Conservation (phyloP, 2,329 filamentous ascomycete species). For the Fusarium poae region DNA sequence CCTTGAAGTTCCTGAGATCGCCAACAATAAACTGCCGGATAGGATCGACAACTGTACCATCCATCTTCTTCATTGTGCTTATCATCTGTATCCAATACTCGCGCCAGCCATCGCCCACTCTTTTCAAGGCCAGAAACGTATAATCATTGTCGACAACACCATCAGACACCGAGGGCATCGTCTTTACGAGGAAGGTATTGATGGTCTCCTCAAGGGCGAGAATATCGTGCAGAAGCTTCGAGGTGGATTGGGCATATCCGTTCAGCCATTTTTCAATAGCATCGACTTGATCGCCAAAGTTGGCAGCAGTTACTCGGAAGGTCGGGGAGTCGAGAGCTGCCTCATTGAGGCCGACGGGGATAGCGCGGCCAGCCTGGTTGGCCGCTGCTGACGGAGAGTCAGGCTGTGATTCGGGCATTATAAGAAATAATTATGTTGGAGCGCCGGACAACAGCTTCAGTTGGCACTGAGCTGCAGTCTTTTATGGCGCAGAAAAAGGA, state of each 20-base stretch:
- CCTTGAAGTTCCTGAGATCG: conserved; percentile 89
- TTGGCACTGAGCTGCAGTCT: conserved; percentile 45
- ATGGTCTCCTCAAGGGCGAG: conserved; percentile 83
- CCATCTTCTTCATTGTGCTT: conserved; percentile 80
- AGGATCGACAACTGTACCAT: conserved; percentile 82
- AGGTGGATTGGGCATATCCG: conserved; percentile 65
- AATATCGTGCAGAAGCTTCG: conserved; percentile 72
- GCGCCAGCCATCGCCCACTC: conserved; percentile 85
- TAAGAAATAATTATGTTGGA: conserved; percentile 28
- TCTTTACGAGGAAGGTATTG: conserved; percentile 79
- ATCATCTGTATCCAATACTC: conserved; percentile 89
- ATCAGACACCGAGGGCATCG: conserved; percentile 83
- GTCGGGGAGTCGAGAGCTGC: conserved; percentile 96
- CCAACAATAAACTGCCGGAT: conserved; percentile 81
- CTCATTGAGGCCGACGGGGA: conserved; percentile 90
- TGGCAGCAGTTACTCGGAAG: conserved; percentile 86
- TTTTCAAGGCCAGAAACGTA: conserved; percentile 85
- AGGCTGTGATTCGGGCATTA: conserved; percentile 41
- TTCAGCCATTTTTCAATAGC: conserved; percentile 92
- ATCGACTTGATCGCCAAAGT: conserved; percentile 94
- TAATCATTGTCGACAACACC: conserved; percentile 95
- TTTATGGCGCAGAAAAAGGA: conserved; percentile 28
- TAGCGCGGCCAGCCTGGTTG: conserved; percentile 48
- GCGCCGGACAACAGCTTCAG: conserved; percentile 48
- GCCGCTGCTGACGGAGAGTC: conserved; percentile 41